These are phyloP conservation scores for Vitis cinerea DNA, from an alignment of 164 flowering plant genomes.

Conservation along the genomic window DNA sequence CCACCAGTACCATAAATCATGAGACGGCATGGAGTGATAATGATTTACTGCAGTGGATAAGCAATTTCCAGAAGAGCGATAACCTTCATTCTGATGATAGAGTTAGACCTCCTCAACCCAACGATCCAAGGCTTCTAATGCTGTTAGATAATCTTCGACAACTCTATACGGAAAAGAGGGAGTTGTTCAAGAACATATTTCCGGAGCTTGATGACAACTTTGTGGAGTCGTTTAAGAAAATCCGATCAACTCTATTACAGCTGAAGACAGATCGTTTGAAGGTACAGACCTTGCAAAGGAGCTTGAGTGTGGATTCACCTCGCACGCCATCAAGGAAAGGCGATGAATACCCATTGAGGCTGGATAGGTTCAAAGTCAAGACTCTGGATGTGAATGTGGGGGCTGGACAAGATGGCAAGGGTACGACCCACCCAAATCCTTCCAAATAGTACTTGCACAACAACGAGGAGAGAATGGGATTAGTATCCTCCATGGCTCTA, in stretches of 20 bases:
- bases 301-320: conserved; percentile 26
- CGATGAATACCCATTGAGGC: neutral
- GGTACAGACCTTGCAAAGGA: conserved; percentile 15
- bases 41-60: no score
- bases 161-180: conserved; percentile 7
- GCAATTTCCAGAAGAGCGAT: no score
- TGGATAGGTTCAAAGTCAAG: conserved; percentile 23
- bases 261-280: neutral
- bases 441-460: neutral
- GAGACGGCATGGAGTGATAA: no score
- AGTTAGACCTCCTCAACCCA: neutral
- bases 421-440: neutral
- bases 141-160: conserved; percentile 18
- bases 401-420: neutral
- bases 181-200: conserved; percentile 25
- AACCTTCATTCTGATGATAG: no score
- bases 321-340: neutral
- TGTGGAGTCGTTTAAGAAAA: conserved; percentile 10
- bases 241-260: neutral
- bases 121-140: conserved; percentile 18
- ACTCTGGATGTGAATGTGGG: conserved; percentile 13
- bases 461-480: no score
- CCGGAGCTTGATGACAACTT: conserved; percentile 11
- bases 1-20: no score
- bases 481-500: no score